Evolutionary conservation across 2,329 filamentous ascomycete genomes (phyloP).

Genomic region (Fusarium protoensiforme): DNA sequence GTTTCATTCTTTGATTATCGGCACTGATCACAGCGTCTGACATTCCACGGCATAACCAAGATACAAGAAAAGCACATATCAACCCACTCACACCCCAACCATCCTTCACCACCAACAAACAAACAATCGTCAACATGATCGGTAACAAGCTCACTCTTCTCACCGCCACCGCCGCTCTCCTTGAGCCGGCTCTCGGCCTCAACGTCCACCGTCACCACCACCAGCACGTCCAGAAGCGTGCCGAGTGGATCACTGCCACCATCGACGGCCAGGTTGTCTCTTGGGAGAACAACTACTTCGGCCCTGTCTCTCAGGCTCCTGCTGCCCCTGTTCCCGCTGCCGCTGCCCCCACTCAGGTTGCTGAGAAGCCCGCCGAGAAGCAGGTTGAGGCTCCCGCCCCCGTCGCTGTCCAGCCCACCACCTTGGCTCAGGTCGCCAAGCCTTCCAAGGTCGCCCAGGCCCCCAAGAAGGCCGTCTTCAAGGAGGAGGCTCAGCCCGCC

Average conservation of each 20-base stretch:
- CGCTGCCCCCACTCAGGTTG: constrained; percentile 32
- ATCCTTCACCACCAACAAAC: not conserved
- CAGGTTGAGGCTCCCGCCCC: constrained; percentile 10
- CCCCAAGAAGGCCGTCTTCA: not conserved
- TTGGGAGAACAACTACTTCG: constrained; percentile 67
- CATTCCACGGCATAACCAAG: constrained; percentile 7
- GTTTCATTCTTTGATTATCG: constrained; percentile 26
- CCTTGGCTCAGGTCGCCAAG: constrained; percentile 40
- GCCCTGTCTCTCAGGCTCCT: constrained; percentile 39
- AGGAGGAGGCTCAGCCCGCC: constrained; percentile 11
- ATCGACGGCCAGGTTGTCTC: constrained; percentile 68
- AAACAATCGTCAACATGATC: constrained; percentile 51
- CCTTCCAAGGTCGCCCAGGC: constrained; percentile 24
- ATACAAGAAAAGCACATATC: constrained; percentile 20
- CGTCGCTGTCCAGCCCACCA: constrained; percentile 32
- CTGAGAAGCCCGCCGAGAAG: constrained; percentile 16
- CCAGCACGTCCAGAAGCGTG: constrained; percentile 56
- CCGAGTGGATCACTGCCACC: constrained; percentile 62
- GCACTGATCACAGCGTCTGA: constrained; percentile 21
- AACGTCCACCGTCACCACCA: constrained; percentile 55
- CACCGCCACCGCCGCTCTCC: constrained; percentile 56
- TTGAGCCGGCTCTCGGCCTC: constrained; percentile 56
- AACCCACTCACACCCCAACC: not conserved
- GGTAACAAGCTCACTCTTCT: constrained; percentile 56
- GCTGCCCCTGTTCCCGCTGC: constrained; percentile 24